These are phyloP conservation scores for Pinus taeda DNA, from an alignment of 75 land plant genomes.

Conservation along the genomic window DNA sequence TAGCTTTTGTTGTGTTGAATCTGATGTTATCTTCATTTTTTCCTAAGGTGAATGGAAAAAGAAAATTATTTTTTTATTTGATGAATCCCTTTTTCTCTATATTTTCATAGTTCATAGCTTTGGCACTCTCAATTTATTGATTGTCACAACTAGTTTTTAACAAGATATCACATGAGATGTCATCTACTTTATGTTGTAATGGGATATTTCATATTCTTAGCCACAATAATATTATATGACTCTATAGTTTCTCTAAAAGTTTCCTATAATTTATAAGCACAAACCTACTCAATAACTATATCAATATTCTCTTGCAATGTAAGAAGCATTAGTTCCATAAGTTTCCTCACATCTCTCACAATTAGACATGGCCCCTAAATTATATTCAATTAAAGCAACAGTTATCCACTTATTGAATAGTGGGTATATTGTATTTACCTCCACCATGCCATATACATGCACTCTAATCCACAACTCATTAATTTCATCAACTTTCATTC, in stretches of 20 bases:
- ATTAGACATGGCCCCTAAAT: slow-evolving; percentile 63
- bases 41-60: no score
- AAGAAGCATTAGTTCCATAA: slow-evolving; percentile 43
- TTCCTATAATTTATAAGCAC: neutral
- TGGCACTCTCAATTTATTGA: neutral
- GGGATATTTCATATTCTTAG: neutral
- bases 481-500: no score
- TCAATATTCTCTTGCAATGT: slow-evolving; percentile 59
- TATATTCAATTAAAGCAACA: slow-evolving; percentile 52
- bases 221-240: neutral
- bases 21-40: no score
- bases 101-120: neutral
- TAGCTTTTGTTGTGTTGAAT: no score
- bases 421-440: no score
- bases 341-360: slow-evolving; percentile 57
- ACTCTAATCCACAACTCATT: no score
- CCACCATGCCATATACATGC: no score
- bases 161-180: neutral
- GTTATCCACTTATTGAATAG: neutral
- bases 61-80: neutral
- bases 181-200: neutral
- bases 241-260: no score
- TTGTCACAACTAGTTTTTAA: neutral
- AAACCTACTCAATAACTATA: neutral
- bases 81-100: neutral